Conservation (phyloP, 2,329 filamentous ascomycete genomes). For the Monilinia fructicola region DNA sequence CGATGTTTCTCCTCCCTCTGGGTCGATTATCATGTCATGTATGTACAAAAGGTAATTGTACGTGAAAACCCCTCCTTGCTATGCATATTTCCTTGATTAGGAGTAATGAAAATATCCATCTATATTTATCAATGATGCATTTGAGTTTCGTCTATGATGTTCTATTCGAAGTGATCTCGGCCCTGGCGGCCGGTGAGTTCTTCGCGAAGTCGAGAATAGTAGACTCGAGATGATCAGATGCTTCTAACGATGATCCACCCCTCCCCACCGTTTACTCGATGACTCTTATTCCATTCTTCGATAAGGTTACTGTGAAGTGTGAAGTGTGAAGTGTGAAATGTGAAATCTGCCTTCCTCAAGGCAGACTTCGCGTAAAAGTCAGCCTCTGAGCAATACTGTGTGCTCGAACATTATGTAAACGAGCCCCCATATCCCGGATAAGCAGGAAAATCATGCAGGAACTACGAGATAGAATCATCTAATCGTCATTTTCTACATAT, state of each 20-base stretch:
- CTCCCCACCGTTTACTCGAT: neutral
- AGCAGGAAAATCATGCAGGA: neutral
- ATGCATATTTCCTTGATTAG: slow-evolving; percentile 17
- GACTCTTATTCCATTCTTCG: too few relatives aligned
- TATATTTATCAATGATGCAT: slow-evolving; percentile 22
- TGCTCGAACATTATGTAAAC: neutral
- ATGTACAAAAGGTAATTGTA: slow-evolving; percentile 9
- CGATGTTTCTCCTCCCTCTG: neutral
- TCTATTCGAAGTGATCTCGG: neutral
- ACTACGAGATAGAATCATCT: slow-evolving; percentile 2
- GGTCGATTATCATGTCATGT: neutral
- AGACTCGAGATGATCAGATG: slow-evolving; percentile 10
- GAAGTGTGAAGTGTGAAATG: too few relatives aligned
- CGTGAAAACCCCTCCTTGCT: slow-evolving; percentile 17
- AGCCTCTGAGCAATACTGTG: neutral
- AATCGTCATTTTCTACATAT: neutral
- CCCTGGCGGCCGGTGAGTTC: neutral
- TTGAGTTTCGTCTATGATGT: neutral
- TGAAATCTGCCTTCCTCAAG: slow-evolving; percentile 16
- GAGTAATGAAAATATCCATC: slow-evolving; percentile 23
- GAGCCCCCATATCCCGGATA: neutral
- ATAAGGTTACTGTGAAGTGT: too few relatives aligned
- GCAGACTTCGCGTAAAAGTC: slow-evolving; percentile 1
- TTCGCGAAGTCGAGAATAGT: slow-evolving; percentile 9
- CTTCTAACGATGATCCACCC: slow-evolving; percentile 9